phyloP scores from a whole-genome alignment of 306 rosid species.

The Rubus parviflorus region DNA sequence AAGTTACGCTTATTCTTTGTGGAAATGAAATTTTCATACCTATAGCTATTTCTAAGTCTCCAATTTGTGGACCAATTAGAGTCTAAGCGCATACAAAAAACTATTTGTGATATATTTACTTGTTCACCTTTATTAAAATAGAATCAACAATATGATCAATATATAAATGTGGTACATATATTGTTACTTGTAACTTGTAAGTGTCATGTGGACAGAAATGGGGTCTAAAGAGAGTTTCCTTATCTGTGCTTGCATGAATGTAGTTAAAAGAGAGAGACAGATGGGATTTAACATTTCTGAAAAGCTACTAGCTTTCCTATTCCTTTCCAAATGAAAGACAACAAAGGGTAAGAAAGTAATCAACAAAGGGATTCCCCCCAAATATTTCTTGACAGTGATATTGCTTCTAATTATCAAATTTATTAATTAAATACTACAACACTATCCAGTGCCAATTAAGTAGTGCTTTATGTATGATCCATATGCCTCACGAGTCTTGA shows the following conservation, averaged over 20 bases:
- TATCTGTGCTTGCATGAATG: conserved; percentile 15
- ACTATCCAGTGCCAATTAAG: neutral
- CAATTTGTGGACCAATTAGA: no score
- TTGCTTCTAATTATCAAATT: conserved; percentile 5
- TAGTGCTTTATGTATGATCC: conserved; percentile 20
- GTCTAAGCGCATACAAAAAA: no score
- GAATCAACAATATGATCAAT: no score
- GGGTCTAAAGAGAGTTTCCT: conserved; percentile 25
- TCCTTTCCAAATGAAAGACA: conserved; percentile 50
- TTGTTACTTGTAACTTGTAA: no score
- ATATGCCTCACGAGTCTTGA: conserved; percentile 27
- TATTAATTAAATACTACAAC: neutral
- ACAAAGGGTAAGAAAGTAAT: conserved; percentile 35
- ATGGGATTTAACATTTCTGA: conserved; percentile 35
- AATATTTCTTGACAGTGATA: conserved; percentile 56
- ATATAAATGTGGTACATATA: no score
- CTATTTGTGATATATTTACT: no score
- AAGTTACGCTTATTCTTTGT: no score
- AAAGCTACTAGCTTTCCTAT: conserved; percentile 42
- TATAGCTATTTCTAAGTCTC: no score
- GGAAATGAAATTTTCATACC: no score
- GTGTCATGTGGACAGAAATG: conserved; percentile 21
- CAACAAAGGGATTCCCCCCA: conserved; percentile 41
- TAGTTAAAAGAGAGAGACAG: conserved; percentile 28
- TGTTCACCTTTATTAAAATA: no score